A percentile compares a stretch with the other conserved stretches of the same genome.
Evolutionary conservation across 352 stramenopile species (phyloP).

Genomic region (Phytophthora podocarpi): DNA sequence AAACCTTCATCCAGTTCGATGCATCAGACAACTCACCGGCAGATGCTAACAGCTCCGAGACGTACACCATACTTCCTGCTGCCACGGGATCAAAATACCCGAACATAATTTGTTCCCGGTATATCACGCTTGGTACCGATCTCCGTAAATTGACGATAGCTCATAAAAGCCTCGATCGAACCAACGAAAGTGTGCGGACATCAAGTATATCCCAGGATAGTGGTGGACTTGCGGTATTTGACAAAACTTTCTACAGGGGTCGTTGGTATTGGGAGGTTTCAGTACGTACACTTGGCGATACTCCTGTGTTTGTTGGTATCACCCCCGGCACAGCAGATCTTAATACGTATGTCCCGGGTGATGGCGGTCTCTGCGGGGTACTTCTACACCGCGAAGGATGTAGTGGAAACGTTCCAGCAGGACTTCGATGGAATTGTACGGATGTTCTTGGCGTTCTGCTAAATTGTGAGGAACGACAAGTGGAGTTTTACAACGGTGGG

Average conservation of each 20-base stretch:
- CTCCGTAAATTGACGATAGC: conserved; percentile 65
- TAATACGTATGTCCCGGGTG: conserved; percentile 40
- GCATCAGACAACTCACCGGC: conserved; percentile 38
- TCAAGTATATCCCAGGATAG: not conserved
- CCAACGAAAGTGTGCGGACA: conserved; percentile 1
- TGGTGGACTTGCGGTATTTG: conserved; percentile 70
- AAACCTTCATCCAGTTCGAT: conserved; percentile 60
- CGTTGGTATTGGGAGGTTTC: conserved; percentile 87
- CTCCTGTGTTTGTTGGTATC: conserved; percentile 78
- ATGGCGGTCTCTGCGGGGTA: conserved; percentile 34
- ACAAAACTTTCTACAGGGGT: conserved; percentile 61
- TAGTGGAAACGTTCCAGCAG: conserved; percentile 14
- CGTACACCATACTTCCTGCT: conserved; percentile 61
- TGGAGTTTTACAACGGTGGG: conserved; percentile 63
- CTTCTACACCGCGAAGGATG: conserved; percentile 46
- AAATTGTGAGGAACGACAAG: conserved; percentile 62
- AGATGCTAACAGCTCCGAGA: conserved; percentile 41
- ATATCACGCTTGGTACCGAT: conserved; percentile 70
- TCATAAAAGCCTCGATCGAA: conserved; percentile 36
- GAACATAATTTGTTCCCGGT: conserved; percentile 74
- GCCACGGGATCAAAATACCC: conserved; percentile 55
- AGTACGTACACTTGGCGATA: conserved; percentile 50
- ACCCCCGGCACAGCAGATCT: conserved; percentile 59
- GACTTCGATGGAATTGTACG: conserved; percentile 40
- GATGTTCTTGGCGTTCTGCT: conserved; percentile 61